These are phyloP conservation scores for Drechslerella dactyloides DNA, from an alignment of 2,329 filamentous ascomycete species.

Conservation along the genomic window DNA sequence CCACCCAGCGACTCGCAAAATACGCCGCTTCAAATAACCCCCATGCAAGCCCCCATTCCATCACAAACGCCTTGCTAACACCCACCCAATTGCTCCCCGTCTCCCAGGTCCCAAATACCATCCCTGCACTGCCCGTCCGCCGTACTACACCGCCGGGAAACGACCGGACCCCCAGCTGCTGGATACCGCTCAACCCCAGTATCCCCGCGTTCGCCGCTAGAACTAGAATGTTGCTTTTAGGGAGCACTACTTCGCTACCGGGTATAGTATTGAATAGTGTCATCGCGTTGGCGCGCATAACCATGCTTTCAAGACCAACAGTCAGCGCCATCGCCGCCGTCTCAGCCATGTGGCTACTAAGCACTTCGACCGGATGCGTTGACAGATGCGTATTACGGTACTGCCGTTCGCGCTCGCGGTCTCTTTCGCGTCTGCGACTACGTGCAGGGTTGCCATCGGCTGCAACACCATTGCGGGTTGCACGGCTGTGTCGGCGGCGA, in stretches of 20 bases:
- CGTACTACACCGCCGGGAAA: constrained; percentile 8
- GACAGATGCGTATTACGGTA: constrained; percentile 49
- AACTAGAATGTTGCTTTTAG: constrained; percentile 40
- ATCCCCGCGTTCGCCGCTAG: constrained; percentile 42
- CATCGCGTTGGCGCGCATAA: constrained; percentile 53
- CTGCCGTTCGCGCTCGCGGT: constrained; percentile 27
- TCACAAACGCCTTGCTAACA: constrained; percentile 49
- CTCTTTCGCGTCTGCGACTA: constrained; percentile 11
- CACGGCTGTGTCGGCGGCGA: constrained; percentile 13
- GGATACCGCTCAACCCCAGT: constrained; percentile 28
- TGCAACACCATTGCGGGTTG: neutral
- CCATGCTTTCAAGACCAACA: constrained; percentile 52
- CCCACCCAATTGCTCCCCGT: constrained; percentile 47
- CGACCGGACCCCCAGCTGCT: constrained; percentile 21
- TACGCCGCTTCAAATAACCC: constrained; percentile 54
- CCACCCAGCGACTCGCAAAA: constrained; percentile 53
- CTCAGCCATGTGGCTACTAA: constrained; percentile 54
- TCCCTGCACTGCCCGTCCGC: constrained; percentile 23
- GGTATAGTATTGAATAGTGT: constrained; percentile 20
- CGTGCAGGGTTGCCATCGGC: neutral
- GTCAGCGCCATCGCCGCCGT: constrained; percentile 53
- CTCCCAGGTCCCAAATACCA: constrained; percentile 48
- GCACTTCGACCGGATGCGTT: constrained; percentile 53
- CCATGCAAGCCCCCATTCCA: constrained; percentile 54
- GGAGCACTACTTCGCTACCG: constrained; percentile 25